Evolutionary conservation across 129 eudicot genomes (phyloP), one percentile per base, ranked within the genome.

Genomic region (Flaveria bidentis): DNA sequence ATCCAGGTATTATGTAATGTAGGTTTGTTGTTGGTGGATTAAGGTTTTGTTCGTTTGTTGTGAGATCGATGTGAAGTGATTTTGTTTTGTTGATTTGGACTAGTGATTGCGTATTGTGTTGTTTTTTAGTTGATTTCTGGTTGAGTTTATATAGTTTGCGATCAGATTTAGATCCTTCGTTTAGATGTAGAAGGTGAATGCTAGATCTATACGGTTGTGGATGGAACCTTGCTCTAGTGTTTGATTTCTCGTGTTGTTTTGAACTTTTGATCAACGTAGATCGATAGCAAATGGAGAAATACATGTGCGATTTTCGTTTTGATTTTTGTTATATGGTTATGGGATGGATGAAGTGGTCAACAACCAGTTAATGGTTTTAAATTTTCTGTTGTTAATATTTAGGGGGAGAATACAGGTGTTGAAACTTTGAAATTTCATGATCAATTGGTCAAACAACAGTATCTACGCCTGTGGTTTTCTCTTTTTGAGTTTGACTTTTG

Each of bases 1-100:
- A 87, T 84, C 97, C 97, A 80, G 97, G 97, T 88, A 61, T 15
- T 51, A 11, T 70, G 70, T 70, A 58, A 78, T 69, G 82, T 28
- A 70, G 71, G 42, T 60, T 70, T 70, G 2, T 26, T 69, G 44
- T 57, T 8, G 17, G 42, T 14, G 46, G 52, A 67, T 2, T 42
- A 12, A 50, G 67, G 26, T 47, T 58, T 6, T n/a, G 1, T 66
- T 9, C 5, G 10, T 46, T 28, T 26, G 41, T 36, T 36, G 39
- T 4, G 6, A 4, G 39, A 33, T 33, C 4, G 41, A 36, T 36
- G 41, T 4, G 5, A 5, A 5, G 41, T 36, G 41, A 0, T 36
- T 36, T 36, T 36, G 41, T 36, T 36, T 12, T 61, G 17, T 61
- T 61, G 49, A 14, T 9, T 50, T 57, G 22, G 33, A 7, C 15